Conservation (phyloP, 345 rosid genomes). For the Dipteronia sinensis region DNA sequence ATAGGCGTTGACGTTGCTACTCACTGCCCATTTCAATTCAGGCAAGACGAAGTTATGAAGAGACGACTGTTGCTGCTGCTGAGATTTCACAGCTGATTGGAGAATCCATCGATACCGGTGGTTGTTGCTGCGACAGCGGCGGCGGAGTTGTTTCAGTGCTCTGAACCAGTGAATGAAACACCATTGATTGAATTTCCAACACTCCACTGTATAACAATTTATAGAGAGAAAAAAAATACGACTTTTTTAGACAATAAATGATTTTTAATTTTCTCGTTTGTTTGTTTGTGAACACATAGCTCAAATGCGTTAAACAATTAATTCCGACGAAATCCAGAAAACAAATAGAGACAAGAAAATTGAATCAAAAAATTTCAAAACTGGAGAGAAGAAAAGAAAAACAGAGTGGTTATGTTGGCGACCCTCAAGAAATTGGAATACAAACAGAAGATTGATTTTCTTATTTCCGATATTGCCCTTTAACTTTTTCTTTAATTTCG, state of each 20-base stretch:
- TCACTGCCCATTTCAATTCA: slow-evolving; percentile 63
- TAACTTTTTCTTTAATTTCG: neutral
- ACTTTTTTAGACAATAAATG: neutral
- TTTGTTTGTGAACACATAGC: neutral
- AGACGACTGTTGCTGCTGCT: slow-evolving; percentile 54
- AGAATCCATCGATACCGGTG: slow-evolving; percentile 31
- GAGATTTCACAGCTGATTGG: slow-evolving; percentile 44
- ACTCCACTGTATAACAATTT: neutral
- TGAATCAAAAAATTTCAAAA: neutral
- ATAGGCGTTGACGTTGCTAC: slow-evolving; percentile 35
- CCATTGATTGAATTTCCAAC: slow-evolving; percentile 1
- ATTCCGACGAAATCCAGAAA: too few species aligned
- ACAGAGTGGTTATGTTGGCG: neutral
- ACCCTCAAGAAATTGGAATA: neutral
- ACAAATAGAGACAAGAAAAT: too few species aligned
- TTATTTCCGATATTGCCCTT: neutral
- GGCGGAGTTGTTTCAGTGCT: neutral
- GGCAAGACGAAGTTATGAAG: slow-evolving; percentile 70
- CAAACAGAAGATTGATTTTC: neutral
- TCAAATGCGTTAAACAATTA: too few species aligned
- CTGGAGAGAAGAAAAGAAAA: neutral
- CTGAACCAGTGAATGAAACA: slow-evolving; percentile 13
- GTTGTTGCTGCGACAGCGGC: neutral
- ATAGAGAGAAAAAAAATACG: neutral
- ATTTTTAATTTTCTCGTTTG: neutral